phyloP scores from a whole-genome alignment of 2,329 filamentous ascomycete species.

The Sphaerulina populicola region DNA sequence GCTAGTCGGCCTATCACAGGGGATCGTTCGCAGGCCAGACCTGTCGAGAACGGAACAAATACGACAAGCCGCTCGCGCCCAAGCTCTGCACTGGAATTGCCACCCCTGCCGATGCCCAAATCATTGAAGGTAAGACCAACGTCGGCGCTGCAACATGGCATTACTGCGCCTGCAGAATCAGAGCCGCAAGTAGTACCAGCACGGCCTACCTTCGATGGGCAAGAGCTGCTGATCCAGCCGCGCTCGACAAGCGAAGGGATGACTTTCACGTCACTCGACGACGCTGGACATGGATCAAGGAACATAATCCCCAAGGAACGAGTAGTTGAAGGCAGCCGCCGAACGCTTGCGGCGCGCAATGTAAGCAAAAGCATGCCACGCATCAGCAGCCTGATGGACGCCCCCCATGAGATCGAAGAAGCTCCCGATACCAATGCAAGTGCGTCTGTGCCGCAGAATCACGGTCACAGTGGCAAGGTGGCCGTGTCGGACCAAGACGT shows the following conservation, averaged over 20 bases:
- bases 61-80: neutral
- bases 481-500: neutral
- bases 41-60: neutral
- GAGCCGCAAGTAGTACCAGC: neutral
- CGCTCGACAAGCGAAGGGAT: neutral
- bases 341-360: constrained; percentile 1
- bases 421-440: constrained; percentile 9
- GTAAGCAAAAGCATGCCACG: constrained; percentile 10
- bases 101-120: constrained; percentile 6
- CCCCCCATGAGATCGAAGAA: constrained; percentile 24
- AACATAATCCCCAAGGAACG: constrained; percentile 15
- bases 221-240: neutral
- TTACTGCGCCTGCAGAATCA: neutral
- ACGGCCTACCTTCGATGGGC: neutral
- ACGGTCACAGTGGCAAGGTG: neutral
- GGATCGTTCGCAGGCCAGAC: neutral
- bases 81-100: constrained; percentile 12
- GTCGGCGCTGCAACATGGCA: neutral
- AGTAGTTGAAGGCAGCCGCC: constrained; percentile 7
- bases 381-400: constrained; percentile 23
- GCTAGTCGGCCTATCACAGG: neutral
- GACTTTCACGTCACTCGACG: neutral
- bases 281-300: neutral
- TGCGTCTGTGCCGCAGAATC: neutral
- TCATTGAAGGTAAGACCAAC: neutral